phyloP scores from a whole-genome alignment of 225 moss, liverwort and hornwort species.

The Polytrichum formosum region DNA sequence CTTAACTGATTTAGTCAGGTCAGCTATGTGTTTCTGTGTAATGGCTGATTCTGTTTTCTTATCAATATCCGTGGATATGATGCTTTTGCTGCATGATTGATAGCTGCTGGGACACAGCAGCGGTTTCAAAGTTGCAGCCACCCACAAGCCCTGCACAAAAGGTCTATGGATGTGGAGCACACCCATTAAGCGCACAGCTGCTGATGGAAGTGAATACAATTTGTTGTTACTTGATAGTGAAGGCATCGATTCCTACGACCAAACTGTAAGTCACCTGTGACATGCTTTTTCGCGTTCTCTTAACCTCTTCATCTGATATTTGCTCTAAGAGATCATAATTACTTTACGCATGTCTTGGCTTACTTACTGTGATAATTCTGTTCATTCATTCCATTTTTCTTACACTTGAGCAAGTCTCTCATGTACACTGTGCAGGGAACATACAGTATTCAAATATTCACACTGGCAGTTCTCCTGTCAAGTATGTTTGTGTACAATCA shows the following conservation, averaged over 20 bases:
- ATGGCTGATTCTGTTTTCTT: no score
- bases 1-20: no score
- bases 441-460: conserved; percentile 82
- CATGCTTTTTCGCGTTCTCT: not conserved
- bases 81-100: not conserved
- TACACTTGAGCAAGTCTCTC: no score
- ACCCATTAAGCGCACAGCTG: conserved; percentile 67
- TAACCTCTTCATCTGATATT: not conserved
- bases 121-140: conserved; percentile 77
- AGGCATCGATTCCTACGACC: conserved; percentile 92
- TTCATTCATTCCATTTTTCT: no score
- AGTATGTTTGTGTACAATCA: conserved; percentile 94
- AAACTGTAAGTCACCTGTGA: conserved; percentile 49
- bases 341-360: no score
- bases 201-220: conserved; percentile 83
- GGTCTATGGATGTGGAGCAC: conserved; percentile 93
- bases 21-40: no score
- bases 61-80: not conserved
- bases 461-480: conserved; percentile 75
- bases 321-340: no score
- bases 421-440: conserved; percentile 53
- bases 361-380: no score
- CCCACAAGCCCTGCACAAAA: conserved; percentile 82
- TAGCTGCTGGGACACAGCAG: conserved; percentile 82
- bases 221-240: conserved; percentile 80